Conservation (phyloP, 169 alveolate species). For the Besnoitia besnoiti region DNA sequence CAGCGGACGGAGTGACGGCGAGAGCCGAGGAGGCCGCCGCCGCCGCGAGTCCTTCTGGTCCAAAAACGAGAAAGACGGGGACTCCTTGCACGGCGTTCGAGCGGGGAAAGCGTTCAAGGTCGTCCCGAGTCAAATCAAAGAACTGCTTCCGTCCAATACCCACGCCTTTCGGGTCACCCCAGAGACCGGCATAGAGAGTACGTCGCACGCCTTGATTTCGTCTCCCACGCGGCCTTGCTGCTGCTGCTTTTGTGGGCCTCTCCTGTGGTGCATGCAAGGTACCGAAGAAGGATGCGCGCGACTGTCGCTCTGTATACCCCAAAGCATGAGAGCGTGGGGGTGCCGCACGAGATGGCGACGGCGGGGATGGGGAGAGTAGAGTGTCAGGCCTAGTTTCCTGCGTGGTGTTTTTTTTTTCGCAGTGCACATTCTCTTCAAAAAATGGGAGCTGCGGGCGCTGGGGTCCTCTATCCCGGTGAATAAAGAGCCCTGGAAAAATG, state of each 20-base stretch:
- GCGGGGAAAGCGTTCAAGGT: constrained; percentile 63
- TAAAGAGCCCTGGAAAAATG: constrained; percentile 65
- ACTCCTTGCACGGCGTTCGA: constrained; percentile 40
- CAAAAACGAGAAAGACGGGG: constrained; percentile 20
- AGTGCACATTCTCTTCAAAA: constrained; percentile 71
- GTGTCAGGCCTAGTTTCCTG: background rate
- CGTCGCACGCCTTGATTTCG: background rate
- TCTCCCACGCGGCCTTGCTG: background rate
- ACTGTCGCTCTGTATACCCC: no score
- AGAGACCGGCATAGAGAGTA: constrained; percentile 56
- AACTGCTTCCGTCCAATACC: constrained; percentile 48
- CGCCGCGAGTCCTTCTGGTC: background rate
- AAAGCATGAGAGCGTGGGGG: no score
- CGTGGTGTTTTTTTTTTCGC: constrained; percentile 5
- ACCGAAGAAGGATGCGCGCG: no score
- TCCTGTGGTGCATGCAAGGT: no score
- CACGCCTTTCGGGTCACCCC: constrained; percentile 67
- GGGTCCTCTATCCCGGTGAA: constrained; percentile 62
- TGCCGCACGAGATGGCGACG: no score
- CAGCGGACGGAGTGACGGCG: no score
- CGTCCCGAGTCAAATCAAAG: constrained; percentile 60
- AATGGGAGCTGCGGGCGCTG: constrained; percentile 72
- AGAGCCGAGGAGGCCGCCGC: background rate
- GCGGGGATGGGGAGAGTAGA: no score
- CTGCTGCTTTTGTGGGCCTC: no score